phyloP scores from a whole-genome alignment of 2,329 filamentous ascomycete genomes.

The Microdochium nivale region DNA sequence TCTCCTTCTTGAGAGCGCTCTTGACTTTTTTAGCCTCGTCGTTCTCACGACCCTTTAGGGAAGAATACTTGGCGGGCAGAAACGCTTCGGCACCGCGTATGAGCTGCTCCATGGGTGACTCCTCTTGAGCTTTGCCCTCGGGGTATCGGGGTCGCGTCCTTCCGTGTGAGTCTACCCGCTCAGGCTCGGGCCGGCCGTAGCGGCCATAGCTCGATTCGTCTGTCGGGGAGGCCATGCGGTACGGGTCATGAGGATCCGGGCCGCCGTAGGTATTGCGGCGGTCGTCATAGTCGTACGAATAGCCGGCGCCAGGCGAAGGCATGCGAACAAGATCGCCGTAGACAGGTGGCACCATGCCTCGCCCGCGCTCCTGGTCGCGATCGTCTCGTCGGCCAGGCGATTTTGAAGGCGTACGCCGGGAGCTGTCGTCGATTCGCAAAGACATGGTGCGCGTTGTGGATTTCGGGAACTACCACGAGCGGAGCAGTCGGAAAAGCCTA shows the following conservation, averaged over 20 bases:
- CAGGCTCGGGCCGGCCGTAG: background rate
- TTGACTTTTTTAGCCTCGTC: constrained; percentile 22
- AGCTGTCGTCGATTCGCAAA: constrained; percentile 35
- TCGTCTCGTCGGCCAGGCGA: constrained; percentile 32
- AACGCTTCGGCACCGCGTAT: constrained; percentile 20
- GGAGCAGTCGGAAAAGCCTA: background rate
- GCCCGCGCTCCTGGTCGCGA: constrained; percentile 19
- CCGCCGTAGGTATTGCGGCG: constrained; percentile 2
- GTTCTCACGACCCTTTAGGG: constrained; percentile 13
- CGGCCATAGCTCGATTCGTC: constrained; percentile 8
- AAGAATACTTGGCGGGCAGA: constrained; percentile 19
- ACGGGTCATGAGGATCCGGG: constrained; percentile 19
- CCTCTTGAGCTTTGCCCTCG: constrained; percentile 1
- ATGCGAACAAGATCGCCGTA: constrained; percentile 32
- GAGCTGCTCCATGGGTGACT: constrained; percentile 9
- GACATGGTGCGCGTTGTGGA: constrained; percentile 33
- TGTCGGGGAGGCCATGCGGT: constrained; percentile 7
- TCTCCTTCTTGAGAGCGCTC: constrained; percentile 16
- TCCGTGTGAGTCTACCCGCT: background rate
- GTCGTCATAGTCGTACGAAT: constrained; percentile 28
- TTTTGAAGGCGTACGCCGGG: constrained; percentile 36
- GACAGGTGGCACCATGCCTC: constrained; percentile 10
- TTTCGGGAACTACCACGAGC: too few species aligned
- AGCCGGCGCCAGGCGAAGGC: constrained; percentile 27
- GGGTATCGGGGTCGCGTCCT: constrained; percentile 1